Conservation (phyloP, 345 rosid genomes). For the Populus nigra region DNA sequence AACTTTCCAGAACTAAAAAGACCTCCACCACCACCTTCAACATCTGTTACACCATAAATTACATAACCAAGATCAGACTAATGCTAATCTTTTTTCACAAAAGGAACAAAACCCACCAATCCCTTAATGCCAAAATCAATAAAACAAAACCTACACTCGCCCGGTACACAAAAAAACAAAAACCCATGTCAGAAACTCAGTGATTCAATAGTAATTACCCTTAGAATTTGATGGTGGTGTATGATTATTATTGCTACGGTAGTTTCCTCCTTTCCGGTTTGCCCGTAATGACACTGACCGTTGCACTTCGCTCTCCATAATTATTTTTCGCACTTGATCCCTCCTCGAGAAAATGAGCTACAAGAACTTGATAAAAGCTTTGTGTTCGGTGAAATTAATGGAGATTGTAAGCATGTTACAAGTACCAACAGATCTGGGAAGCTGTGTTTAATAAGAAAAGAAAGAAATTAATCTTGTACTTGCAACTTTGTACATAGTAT, state of each 20-base stretch:
- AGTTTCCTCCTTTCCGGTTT: slow-evolving; percentile 51
- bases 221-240: background rate
- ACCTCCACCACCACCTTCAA: slow-evolving; percentile 56
- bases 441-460: background rate
- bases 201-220: background rate
- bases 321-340: background rate
- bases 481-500: background rate
- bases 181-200: background rate
- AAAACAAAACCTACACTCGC: too few relatives aligned
- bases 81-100: background rate
- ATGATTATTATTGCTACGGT: slow-evolving; percentile 30
- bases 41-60: slow-evolving; percentile 34
- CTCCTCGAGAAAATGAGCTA: background rate
- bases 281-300: slow-evolving; percentile 53
- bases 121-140: background rate
- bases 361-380: background rate
- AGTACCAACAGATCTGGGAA: background rate
- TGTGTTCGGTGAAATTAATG: slow-evolving; percentile 44
- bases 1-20: slow-evolving; percentile 53
- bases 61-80: background rate
- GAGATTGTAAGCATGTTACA: background rate
- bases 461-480: background rate
- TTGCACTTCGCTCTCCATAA: slow-evolving; percentile 53
- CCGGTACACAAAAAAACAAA: background rate
- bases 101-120: background rate